Evolutionary conservation across 2,329 filamentous ascomycete genomes (phyloP).

Genomic region (Diaporthe sp.): DNA sequence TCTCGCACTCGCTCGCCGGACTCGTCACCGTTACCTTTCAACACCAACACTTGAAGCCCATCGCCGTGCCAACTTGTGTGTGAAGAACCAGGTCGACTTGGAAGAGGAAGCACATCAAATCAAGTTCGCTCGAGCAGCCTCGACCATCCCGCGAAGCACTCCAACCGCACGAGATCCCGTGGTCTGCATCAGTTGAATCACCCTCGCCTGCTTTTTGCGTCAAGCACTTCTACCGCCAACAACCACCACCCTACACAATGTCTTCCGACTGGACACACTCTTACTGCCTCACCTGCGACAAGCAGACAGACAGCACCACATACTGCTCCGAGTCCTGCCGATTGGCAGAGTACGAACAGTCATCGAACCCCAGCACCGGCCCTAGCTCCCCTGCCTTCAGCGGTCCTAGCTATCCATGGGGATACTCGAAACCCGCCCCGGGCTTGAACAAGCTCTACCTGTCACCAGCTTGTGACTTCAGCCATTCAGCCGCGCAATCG

Average conservation of each 20-base stretch:
- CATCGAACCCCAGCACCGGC: conserved; percentile 67
- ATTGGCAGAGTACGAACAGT: conserved; percentile 86
- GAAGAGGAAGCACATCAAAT: background rate
- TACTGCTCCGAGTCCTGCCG: conserved; percentile 96
- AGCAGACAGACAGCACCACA: conserved; percentile 83
- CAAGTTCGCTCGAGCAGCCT: background rate
- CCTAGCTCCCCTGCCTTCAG: conserved; percentile 70
- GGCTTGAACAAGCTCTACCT: conserved; percentile 72
- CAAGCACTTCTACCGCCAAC: conserved; percentile 34
- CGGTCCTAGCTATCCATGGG: conserved; percentile 65
- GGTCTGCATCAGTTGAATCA: background rate
- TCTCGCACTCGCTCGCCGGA: conserved; percentile 15
- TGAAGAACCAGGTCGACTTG: background rate
- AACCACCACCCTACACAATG: conserved; percentile 57
- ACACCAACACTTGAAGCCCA: background rate
- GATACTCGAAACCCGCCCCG: conserved; percentile 48
- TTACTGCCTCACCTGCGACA: conserved; percentile 95
- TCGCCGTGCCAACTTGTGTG: background rate
- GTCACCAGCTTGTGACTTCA: conserved; percentile 83
- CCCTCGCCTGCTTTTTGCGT: background rate
- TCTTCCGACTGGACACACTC: conserved; percentile 84
- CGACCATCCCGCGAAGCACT: background rate
- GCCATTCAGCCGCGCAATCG: conserved; percentile 63
- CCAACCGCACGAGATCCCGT: background rate
- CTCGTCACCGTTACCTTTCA: conserved; percentile 6